Percentiles rank a stretch among this genome's conserved stretches.
Conservation (phyloP, 148 eudicot genomes). For the Camellia japonica region DNA sequence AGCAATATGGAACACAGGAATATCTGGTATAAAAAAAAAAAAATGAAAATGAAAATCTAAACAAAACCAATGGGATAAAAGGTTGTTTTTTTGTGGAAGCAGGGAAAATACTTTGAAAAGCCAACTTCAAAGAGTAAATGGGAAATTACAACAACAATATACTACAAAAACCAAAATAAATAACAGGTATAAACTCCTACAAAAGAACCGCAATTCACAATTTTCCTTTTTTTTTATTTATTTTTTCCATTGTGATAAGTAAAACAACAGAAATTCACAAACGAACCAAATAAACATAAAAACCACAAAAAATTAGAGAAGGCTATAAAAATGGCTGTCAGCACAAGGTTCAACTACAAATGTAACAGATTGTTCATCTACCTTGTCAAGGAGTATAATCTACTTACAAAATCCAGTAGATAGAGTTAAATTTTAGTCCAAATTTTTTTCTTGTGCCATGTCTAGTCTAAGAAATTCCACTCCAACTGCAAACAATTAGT, state of each 20-base stretch:
- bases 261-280: too few relatives aligned
- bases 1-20: too few relatives aligned
- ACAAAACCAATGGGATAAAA: too few relatives aligned
- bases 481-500: background rate
- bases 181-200: too few relatives aligned
- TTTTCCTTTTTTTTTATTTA: too few relatives aligned
- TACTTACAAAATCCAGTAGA: background rate
- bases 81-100: background rate
- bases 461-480: background rate
- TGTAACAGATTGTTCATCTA: background rate
- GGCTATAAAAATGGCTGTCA: background rate
- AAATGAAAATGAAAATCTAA: too few relatives aligned
- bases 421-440: too few relatives aligned
- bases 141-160: too few relatives aligned
- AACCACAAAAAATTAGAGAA: background rate
- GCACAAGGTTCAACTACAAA: background rate
- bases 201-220: too few relatives aligned
- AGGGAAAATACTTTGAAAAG: background rate
- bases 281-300: too few relatives aligned
- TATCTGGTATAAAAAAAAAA: too few relatives aligned
- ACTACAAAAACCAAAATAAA: background rate
- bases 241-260: too few relatives aligned
- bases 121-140: background rate
- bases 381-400: background rate
- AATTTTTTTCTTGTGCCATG: background rate